Conservation (phyloP, 306 rosid species). For the Medicago arabica region DNA sequence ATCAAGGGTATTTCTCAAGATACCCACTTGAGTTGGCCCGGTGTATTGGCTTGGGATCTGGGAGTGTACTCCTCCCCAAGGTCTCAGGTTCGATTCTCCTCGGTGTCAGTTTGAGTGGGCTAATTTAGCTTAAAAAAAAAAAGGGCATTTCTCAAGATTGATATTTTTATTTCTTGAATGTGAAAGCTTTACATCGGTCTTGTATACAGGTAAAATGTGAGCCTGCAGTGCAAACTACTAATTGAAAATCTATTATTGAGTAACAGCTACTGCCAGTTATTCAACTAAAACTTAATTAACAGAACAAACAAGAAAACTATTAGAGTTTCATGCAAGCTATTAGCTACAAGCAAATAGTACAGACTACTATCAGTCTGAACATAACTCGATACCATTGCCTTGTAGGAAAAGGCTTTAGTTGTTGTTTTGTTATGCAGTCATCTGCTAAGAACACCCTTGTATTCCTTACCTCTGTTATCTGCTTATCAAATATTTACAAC, state of each 20-base stretch:
- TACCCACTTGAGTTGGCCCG: too few relatives aligned
- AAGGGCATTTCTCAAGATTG: neutral
- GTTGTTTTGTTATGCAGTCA: neutral
- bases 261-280: neutral
- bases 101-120: too few relatives aligned
- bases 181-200: constrained; percentile 12
- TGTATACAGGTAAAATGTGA: neutral
- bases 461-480: constrained; percentile 31
- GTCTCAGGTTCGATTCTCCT: too few relatives aligned
- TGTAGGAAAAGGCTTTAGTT: neutral
- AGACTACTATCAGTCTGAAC: neutral
- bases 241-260: neutral
- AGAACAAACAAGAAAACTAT: neutral
- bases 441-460: constrained; percentile 24
- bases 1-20: neutral
- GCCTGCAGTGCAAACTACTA: neutral
- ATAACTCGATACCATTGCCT: neutral
- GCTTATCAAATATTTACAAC: constrained; percentile 15
- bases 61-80: too few relatives aligned
- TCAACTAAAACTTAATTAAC: constrained; percentile 3
- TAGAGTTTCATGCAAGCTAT: neutral
- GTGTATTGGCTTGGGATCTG: too few relatives aligned
- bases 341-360: neutral
- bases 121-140: too few relatives aligned
- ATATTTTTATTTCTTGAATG: neutral